Percentiles rank a stretch among this genome's conserved stretches.
These are phyloP conservation scores for Punica granatum DNA, from an alignment of 345 rosid genomes.

Conservation along the genomic window DNA sequence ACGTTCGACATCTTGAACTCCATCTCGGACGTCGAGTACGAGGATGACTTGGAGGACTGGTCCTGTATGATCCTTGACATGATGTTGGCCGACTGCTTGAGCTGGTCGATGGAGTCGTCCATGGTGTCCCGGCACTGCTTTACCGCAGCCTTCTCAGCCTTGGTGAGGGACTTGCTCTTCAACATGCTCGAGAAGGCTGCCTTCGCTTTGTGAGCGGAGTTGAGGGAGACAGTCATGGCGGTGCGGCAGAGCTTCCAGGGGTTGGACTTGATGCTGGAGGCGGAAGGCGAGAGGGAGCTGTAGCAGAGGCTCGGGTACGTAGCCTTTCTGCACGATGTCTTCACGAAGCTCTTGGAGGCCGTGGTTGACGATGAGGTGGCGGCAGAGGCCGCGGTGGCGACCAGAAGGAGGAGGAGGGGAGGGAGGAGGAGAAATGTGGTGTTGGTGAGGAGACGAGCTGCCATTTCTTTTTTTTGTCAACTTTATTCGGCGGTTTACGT, in stretches of 20 bases:
- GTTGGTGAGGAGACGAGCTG: not conserved
- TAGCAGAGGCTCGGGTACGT: conserved; percentile 48
- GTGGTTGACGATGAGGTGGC: conserved; percentile 19
- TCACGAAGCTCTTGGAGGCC: conserved; percentile 36
- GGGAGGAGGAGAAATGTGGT: not conserved
- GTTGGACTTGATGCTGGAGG: conserved; percentile 37
- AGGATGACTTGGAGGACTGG: not conserved
- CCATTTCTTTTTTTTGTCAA: not conserved
- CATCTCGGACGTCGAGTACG: not conserved
- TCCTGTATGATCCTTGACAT: conserved; percentile 15
- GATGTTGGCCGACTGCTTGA: conserved; percentile 37
- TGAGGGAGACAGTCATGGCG: conserved; percentile 36
- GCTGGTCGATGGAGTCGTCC: conserved; percentile 37
- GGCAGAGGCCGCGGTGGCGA: conserved; percentile 13
- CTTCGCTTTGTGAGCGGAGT: conserved; percentile 25
- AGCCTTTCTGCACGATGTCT: conserved; percentile 47
- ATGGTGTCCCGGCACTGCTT: conserved; percentile 47
- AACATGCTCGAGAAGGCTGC: conserved; percentile 19
- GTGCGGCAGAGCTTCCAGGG: conserved; percentile 46
- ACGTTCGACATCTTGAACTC: conserved; percentile 31
- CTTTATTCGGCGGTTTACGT: too few relatives aligned
- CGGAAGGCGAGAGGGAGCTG: conserved; percentile 40
- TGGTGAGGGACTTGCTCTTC: conserved; percentile 20
- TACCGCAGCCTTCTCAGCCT: conserved; percentile 30
- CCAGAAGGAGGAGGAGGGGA: not conserved